Percentiles rank a stretch among this genome's conserved stretches.
Evolutionary conservation across 768 basidiomycete species (phyloP).

Genomic region (Collybiopsis confluens): DNA sequence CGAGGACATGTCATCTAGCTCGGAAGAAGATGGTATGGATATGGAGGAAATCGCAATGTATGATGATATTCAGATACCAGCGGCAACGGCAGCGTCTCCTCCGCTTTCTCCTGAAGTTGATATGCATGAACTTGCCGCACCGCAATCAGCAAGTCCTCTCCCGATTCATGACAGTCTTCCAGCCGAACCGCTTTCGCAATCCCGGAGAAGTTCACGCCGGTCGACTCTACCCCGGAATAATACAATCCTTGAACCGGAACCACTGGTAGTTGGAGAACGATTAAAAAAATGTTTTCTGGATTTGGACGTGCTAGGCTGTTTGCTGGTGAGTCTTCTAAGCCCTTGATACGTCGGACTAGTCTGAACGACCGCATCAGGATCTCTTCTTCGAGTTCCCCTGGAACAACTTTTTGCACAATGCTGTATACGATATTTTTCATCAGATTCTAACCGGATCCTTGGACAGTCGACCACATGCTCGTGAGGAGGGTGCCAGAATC

Average conservation of each 20-base stretch:
- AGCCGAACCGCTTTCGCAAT: conserved; percentile 32
- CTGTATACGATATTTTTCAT: conserved; percentile 93
- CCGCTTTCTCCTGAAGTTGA: conserved; percentile 19
- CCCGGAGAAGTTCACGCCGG: conserved; percentile 55
- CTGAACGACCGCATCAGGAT: conserved; percentile 46
- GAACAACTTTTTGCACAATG: conserved; percentile 97
- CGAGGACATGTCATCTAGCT: conserved; percentile 65
- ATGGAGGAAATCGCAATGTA: conserved; percentile 84
- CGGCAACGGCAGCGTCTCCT: conserved; percentile 14
- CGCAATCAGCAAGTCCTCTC: conserved; percentile 2
- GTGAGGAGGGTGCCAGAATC: not conserved
- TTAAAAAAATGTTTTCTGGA: conserved; percentile 80
- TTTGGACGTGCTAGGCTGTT: conserved; percentile 63
- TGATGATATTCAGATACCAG: conserved; percentile 42
- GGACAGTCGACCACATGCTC: conserved; percentile 28
- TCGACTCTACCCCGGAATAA: conserved; percentile 28
- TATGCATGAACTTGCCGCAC: not conserved
- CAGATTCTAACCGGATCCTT: conserved; percentile 90
- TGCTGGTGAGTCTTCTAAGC: conserved; percentile 59
- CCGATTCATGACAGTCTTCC: not conserved
- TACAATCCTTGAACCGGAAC: conserved; percentile 16
- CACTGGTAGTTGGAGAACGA: conserved; percentile 64
- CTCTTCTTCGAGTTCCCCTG: conserved; percentile 94
- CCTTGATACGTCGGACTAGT: not conserved
- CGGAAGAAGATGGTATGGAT: conserved; percentile 59